Base-by-base conservation (phyloP, 169 alveolate genomes). In the Plasmodium falciparum region DNA sequence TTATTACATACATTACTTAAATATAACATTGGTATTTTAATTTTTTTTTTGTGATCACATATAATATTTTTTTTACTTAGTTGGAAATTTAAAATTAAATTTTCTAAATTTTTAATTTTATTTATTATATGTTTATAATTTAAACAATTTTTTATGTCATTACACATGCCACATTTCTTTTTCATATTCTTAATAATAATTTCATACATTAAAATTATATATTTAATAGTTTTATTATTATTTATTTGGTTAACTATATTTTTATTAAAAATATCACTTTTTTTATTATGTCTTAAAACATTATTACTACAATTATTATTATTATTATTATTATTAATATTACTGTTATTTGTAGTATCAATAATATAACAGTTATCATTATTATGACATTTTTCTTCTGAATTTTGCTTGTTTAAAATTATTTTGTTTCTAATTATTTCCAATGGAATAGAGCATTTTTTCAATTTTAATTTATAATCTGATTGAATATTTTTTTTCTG, bases 41-140 rank as follows among this genome's bases (percentile, higher is more conserved):
- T 29, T 69, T 29, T 80, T 58, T 62, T 80, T 33, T 26, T n/a
- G 13, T 43, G 17, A 49, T 47, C 72, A 78, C 47, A 65, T 78
- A 49, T 65, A 43, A 63, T 58, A 78, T 58, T 54, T 76, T 22
- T 66, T 15, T 70, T 33, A 56, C 22, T 56, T 17, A 12, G 11
- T n/a, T 24, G 24, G 20, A 22, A 69, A 70, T 47, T 69, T 69
- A 80, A 80, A 67, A 66, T 49, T 33, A 29, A 3, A 9, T 50
- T 56, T 69, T 80, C 74, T 56, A 80, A 49, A 12, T 50, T 69
- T 12, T 56, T 65, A 50, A 80, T 69, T 20, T 33, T 80, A 62
- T 58, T 61, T 26, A 80, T 39, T 69, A 80, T 69, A 17, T 80
- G 69, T 80, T 72, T 80, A 72, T 80, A 80, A 80, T 80, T 69